Percentiles rank a stretch among this genome's conserved stretches.
phyloP scores from a whole-genome alignment of 1,284 basidiomycete genomes.

The Rhodotorula sp. region DNA sequence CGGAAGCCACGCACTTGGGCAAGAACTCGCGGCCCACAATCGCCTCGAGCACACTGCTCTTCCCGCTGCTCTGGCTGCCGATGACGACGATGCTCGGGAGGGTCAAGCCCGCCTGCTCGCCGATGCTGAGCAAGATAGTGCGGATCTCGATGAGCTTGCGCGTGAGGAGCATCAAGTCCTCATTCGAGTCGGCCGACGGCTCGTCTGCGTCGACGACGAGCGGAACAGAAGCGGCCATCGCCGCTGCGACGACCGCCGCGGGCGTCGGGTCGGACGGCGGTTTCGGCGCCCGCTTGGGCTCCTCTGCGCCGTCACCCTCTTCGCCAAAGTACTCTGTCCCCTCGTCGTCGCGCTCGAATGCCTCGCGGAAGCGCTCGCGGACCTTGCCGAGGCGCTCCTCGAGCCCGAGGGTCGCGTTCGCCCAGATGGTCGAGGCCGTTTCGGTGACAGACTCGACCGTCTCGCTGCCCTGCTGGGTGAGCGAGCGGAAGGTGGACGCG shows the following conservation, averaged over 20 bases:
- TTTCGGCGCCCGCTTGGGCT: not conserved
- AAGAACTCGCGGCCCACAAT: slow-evolving; percentile 98
- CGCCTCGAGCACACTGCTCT: slow-evolving; percentile 94
- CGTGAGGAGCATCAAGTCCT: slow-evolving; percentile 82
- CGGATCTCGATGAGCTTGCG: slow-evolving; percentile 95
- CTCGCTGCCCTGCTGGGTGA: slow-evolving; percentile 11
- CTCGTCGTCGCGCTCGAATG: slow-evolving; percentile 16
- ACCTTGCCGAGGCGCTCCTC: slow-evolving; percentile 16
- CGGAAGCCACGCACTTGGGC: slow-evolving; percentile 70
- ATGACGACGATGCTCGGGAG: slow-evolving; percentile 97
- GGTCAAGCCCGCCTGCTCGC: slow-evolving; percentile 90
- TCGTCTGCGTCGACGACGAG: slow-evolving; percentile 68
- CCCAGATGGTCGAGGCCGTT: slow-evolving; percentile 28
- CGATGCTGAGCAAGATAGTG: slow-evolving; percentile 87
- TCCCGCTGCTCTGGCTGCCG: slow-evolving; percentile 96
- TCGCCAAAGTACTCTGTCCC: not conserved
- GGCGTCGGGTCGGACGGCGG: not conserved
- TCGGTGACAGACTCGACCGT: slow-evolving; percentile 17
- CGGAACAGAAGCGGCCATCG: slow-evolving; percentile 64
- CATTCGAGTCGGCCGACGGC: slow-evolving; percentile 48
- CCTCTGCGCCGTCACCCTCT: slow-evolving; percentile 1
- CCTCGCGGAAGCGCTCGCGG: slow-evolving; percentile 17
- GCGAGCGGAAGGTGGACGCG: slow-evolving; percentile 14
- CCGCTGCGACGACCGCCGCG: slow-evolving; percentile 55
- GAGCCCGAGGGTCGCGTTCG: slow-evolving; percentile 18